Percentiles rank a stretch among this genome's conserved stretches.
These are phyloP conservation scores for Cercospora brassicicola DNA, from an alignment of 2,329 filamentous ascomycete genomes.

Conservation along the genomic window DNA sequence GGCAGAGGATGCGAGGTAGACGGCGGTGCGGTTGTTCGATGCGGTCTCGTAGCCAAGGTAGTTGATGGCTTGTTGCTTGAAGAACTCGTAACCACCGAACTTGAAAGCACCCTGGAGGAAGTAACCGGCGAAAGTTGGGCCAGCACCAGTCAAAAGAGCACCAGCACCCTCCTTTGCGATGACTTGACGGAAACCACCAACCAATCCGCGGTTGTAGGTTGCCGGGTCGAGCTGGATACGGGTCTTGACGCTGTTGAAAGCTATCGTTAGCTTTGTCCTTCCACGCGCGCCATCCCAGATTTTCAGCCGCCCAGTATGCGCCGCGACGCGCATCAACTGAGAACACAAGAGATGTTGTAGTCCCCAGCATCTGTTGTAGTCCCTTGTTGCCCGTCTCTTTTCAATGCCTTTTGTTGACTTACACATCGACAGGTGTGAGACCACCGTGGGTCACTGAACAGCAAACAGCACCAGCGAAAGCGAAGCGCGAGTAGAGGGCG, in stretches of 20 bases:
- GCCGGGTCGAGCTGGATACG: constrained; percentile 88
- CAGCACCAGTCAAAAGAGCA: constrained; percentile 81
- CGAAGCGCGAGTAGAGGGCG: constrained; percentile 89
- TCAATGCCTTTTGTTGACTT: constrained; percentile 53
- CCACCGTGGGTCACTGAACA: constrained; percentile 97
- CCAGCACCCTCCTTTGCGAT: constrained; percentile 80
- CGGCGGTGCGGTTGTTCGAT: constrained; percentile 72
- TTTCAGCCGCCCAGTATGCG: background rate
- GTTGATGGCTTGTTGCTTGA: constrained; percentile 90
- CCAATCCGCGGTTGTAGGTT: constrained; percentile 84
- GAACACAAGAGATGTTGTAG: background rate
- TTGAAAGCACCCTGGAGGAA: constrained; percentile 93
- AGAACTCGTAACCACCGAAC: constrained; percentile 93
- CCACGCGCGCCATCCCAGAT: background rate
- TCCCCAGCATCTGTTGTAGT: background rate
- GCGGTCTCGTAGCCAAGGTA: constrained; percentile 73
- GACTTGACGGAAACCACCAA: constrained; percentile 85
- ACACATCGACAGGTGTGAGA: constrained; percentile 99
- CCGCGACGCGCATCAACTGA: background rate
- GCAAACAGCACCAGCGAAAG: constrained; percentile 95
- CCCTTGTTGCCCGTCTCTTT: background rate
- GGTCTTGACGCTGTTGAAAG: constrained; percentile 75
- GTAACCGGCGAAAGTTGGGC: constrained; percentile 84
- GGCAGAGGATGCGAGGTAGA: constrained; percentile 70
- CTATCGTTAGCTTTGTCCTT: constrained; percentile 22